These are phyloP conservation scores for Clonostachys solani DNA, from an alignment of 2,329 filamentous ascomycete genomes.

Conservation along the genomic window DNA sequence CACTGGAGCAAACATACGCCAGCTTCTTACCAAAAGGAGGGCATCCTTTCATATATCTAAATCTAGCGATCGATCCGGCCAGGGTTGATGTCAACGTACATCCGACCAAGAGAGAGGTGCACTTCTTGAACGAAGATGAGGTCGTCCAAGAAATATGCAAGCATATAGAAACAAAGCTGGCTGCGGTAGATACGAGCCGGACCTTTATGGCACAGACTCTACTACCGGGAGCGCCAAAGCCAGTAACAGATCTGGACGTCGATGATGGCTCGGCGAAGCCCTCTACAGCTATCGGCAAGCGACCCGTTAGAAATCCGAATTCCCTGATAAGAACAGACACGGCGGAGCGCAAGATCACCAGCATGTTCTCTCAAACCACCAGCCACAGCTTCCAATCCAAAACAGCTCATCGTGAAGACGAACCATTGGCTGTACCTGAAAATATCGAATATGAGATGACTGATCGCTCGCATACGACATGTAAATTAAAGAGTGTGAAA, in stretches of 20 bases:
- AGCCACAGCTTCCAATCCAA: slow-evolving; percentile 3
- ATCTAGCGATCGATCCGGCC: slow-evolving; percentile 85
- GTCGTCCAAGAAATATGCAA: slow-evolving; percentile 84
- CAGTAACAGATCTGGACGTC: slow-evolving; percentile 11
- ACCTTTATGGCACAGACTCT: slow-evolving; percentile 94
- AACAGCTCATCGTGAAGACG: slow-evolving; percentile 15
- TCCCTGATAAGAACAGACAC: slow-evolving; percentile 89
- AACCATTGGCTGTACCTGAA: slow-evolving; percentile 32
- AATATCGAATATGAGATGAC: slow-evolving; percentile 67
- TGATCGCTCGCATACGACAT: slow-evolving; percentile 64
- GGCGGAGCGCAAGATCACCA: slow-evolving; percentile 88
- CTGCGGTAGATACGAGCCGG: slow-evolving; percentile 86
- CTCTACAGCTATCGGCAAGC: slow-evolving; percentile 28
- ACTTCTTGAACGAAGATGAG: slow-evolving; percentile 96
- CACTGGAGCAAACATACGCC: slow-evolving; percentile 85
- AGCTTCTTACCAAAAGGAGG: slow-evolving; percentile 88
- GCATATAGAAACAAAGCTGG: slow-evolving; percentile 71
- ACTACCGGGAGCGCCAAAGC: slow-evolving; percentile 57
- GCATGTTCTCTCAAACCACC: slow-evolving; percentile 60
- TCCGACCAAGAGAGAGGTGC: slow-evolving; percentile 93
- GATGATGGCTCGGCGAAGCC: slow-evolving; percentile 22
- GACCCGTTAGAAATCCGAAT: slow-evolving; percentile 47
- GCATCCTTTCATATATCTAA: slow-evolving; percentile 91
- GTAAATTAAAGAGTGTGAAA: slow-evolving; percentile 80
- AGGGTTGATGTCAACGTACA: slow-evolving; percentile 97